phyloP scores from a whole-genome alignment of 495 filamentous ascomycete genomes.

The Hyaloscypha finlandica region DNA sequence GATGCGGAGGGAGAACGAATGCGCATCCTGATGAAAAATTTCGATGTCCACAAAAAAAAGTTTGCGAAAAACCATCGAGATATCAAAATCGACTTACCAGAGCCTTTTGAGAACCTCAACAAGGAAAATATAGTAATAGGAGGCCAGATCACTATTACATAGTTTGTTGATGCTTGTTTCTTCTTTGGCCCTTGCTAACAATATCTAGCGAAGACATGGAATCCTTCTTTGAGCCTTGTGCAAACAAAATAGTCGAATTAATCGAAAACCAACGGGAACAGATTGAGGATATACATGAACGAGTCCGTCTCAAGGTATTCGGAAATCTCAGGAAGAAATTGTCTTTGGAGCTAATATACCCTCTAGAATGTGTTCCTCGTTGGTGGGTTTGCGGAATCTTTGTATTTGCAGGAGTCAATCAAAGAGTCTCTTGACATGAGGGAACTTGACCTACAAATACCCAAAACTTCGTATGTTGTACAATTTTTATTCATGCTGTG shows the following conservation, averaged over 20 bases:
- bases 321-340: no score
- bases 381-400: no score
- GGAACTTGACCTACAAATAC: conserved; percentile 7
- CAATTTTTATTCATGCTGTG: background rate
- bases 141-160: conserved; percentile 17
- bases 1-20: conserved; percentile 20
- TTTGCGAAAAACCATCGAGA: conserved; percentile 9
- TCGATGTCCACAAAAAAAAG: conserved; percentile 15
- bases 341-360: no score
- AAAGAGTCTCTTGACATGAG: conserved; percentile 18
- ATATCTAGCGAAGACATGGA: no score
- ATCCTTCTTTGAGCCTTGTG: no score
- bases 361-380: no score
- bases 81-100: conserved; percentile 11
- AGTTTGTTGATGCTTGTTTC: background rate
- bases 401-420: conserved; percentile 18
- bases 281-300: no score
- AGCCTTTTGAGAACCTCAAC: conserved; percentile 8
- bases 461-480: conserved; percentile 23
- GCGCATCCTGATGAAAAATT: conserved; percentile 20
- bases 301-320: no score
- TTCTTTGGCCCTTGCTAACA: no score
- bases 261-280: no score
- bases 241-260: no score
- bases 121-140: conserved; percentile 1